Conservation (phyloP, 2,329 filamentous ascomycete species). For the Ophioceras dolichostomum region DNA sequence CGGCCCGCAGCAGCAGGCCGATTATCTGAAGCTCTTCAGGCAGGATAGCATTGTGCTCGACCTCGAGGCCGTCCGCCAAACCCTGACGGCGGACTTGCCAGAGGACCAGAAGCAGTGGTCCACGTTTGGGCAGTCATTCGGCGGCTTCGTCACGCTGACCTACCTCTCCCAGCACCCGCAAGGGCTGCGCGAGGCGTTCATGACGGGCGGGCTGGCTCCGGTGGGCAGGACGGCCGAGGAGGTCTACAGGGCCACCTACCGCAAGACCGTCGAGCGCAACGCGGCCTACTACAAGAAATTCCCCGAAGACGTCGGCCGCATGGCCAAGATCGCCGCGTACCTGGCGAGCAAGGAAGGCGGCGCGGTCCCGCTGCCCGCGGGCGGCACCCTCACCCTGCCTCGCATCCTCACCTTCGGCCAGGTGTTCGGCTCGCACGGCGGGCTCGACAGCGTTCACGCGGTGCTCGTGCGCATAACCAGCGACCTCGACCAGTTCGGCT, state of each 20-base stretch:
- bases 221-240: conserved; percentile 59
- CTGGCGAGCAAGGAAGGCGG: conserved; percentile 44
- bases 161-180: conserved; percentile 75
- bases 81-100: conserved; percentile 57
- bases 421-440: conserved; percentile 66
- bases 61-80: conserved; percentile 72
- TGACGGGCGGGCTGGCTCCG: conserved; percentile 74
- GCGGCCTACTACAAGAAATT: conserved; percentile 73
- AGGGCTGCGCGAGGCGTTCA: conserved; percentile 69
- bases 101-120: conserved; percentile 62
- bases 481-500: conserved; percentile 67
- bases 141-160: conserved; percentile 73
- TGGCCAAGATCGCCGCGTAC: conserved; percentile 54
- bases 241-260: conserved; percentile 63
- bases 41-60: conserved; percentile 86
- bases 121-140: conserved; percentile 83
- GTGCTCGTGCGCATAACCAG: conserved; percentile 56
- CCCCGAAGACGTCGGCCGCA: conserved; percentile 60
- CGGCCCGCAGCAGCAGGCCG: conserved; percentile 52
- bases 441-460: conserved; percentile 62
- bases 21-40: conserved; percentile 74
- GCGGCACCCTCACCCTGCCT: conserved; percentile 58
- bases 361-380: conserved; percentile 52
- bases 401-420: conserved; percentile 71
- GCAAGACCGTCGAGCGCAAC: conserved; percentile 60